These are phyloP conservation scores for Tetracentron sinense DNA, from an alignment of 164 flowering plant species.

Conservation along the genomic window DNA sequence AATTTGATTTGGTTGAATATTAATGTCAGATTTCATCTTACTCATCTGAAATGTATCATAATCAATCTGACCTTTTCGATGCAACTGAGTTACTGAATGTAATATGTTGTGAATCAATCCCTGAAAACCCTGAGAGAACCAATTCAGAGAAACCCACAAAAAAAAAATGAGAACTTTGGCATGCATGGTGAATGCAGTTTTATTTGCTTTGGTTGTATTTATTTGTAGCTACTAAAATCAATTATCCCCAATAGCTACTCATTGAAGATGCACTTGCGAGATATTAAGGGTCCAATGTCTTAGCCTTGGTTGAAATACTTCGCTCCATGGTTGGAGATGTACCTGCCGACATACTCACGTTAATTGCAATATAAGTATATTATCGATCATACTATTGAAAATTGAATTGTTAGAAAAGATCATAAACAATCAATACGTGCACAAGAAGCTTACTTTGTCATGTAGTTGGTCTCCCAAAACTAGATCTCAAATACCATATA, in stretches of 20 bases:
- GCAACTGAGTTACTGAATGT: not conserved
- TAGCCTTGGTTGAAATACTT: too few relatives aligned
- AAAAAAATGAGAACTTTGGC: too few relatives aligned
- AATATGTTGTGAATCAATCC: not conserved
- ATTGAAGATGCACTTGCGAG: too few relatives aligned
- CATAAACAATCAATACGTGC: too few relatives aligned
- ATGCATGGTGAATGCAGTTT: too few relatives aligned
- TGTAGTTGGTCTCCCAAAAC: not conserved
- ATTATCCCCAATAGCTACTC: too few relatives aligned
- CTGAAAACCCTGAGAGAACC: too few relatives aligned
- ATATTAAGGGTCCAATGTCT: too few relatives aligned
- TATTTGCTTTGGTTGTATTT: not conserved
- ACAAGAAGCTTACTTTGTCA: too few relatives aligned
- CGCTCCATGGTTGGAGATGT: not conserved
- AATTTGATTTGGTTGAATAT: not conserved
- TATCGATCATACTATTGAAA: not conserved
- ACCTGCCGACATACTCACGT: not conserved
- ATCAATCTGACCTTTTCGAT: not conserved
- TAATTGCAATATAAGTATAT: not conserved
- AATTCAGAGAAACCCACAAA: too few relatives aligned
- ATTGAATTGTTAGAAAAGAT: not conserved
- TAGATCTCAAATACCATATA: not conserved
- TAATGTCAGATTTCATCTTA: too few relatives aligned
- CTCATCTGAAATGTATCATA: too few relatives aligned
- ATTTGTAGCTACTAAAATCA: not conserved